Evolutionary conservation across 2,329 filamentous ascomycete species (phyloP), one percentile per base, ranked within the genome.

Genomic region (Cryphonectria japonica): DNA sequence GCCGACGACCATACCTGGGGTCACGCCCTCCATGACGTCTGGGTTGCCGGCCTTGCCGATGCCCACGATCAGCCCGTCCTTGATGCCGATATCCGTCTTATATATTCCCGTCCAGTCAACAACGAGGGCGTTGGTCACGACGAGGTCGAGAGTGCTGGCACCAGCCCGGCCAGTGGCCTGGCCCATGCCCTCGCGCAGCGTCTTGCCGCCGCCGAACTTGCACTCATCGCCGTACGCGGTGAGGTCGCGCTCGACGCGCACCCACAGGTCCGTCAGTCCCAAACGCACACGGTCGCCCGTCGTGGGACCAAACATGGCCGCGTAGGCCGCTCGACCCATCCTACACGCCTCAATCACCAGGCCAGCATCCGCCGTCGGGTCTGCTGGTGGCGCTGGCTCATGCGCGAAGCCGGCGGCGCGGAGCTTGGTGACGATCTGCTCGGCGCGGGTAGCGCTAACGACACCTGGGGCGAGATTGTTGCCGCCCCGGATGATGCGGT

Each of bases 1-100:
- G 14, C 95, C 95, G 13, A 98, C 89, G 1, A 97, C 84, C 90
- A 98, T 89, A 69, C 90, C 86, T 0, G 89, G 85, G 71, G 91
- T 85, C 8, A 98, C 93, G 5, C 93, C 93, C 43, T 96, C 92
- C 95, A 98, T 98, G 63, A 97, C 89, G 81, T 98, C 95, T n/a
- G 95, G 95, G 77, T 98, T 98, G 29, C 95, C 95, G 22, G 95
- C 94, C 82, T 98, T 98, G 72, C 95, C 95, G 75, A 98, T 95
- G 0, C 90, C 95, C 39, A 91, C 91, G 77, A 98, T 98, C 54
- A 92, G 79, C 2, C 95, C 95, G 75, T 94, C 82, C 80, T 97
- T 97, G 80, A 98, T 91, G 39, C 95, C 95, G 78, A 98, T 97
- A 80, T 98, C 95, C 7, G 95, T 95, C 83, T 98, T 98, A 85